Evolutionary conservation across 768 basidiomycete species (phyloP).

Genomic region (Omphalotus guepiniiformis): DNA sequence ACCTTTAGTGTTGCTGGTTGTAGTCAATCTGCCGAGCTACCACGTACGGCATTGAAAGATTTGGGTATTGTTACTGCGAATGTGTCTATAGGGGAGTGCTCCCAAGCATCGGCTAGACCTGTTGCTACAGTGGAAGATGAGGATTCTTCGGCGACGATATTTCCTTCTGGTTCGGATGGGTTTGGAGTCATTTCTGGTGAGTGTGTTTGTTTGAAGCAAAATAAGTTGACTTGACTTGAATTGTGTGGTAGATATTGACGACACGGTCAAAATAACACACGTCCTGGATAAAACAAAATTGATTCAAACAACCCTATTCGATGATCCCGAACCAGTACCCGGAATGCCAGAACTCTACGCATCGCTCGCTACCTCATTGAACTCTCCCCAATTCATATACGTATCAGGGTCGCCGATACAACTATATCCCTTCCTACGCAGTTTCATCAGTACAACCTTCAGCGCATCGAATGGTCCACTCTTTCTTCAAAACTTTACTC

Average conservation of each 20-base stretch:
- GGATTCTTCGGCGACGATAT: constrained; percentile 25
- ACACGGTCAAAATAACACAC: constrained; percentile 39
- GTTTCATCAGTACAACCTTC: constrained; percentile 33
- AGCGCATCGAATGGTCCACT: constrained; percentile 34
- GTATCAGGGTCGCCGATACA: constrained; percentile 42
- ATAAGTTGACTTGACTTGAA: background rate
- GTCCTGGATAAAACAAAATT: constrained; percentile 30
- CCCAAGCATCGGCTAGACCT: constrained; percentile 8
- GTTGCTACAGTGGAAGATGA: constrained; percentile 17
- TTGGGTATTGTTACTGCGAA: constrained; percentile 31
- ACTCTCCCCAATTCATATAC: constrained; percentile 37
- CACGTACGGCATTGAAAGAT: constrained; percentile 25
- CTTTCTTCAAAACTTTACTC: constrained; percentile 33
- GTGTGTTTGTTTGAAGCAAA: constrained; percentile 11
- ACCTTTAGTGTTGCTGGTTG: constrained; percentile 30
- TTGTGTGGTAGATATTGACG: constrained; percentile 33
- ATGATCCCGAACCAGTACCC: constrained; percentile 34
- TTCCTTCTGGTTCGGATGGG: constrained; percentile 31
- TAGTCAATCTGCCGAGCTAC: constrained; percentile 16
- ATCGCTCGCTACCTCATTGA: constrained; percentile 31
- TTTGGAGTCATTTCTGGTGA: constrained; percentile 42
- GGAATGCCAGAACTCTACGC: constrained; percentile 45
- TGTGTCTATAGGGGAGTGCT: constrained; percentile 29
- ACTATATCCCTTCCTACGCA: constrained; percentile 39
- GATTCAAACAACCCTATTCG: constrained; percentile 35